Conservation (phyloP, 345 rosid species). For the Salix exigua region DNA sequence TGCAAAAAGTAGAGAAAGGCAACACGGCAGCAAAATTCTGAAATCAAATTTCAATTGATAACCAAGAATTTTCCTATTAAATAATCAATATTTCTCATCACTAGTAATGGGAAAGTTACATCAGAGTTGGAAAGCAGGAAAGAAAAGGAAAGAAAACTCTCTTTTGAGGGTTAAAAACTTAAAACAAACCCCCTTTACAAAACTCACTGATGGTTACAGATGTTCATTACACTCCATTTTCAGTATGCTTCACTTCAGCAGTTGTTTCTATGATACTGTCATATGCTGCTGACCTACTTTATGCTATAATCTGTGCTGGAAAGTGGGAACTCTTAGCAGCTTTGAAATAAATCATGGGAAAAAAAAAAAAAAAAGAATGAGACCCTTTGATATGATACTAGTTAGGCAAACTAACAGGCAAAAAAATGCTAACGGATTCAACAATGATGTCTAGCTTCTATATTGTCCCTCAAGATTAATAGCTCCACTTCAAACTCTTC, state of each 20-base stretch:
- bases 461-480: not conserved
- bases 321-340: conserved; percentile 10
- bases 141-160: not conserved
- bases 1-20: too few relatives aligned
- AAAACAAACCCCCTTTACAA: conserved; percentile 15
- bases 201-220: conserved; percentile 13
- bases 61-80: conserved; percentile 10
- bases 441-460: conserved; percentile 19
- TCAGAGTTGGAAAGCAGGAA: conserved; percentile 8
- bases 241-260: conserved; percentile 8
- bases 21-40: not conserved
- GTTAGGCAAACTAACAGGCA: conserved; percentile 10
- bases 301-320: conserved; percentile 4
- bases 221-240: not conserved
- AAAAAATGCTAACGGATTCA: conserved; percentile 25
- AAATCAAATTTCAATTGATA: not conserved
- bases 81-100: conserved; percentile 17
- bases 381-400: conserved; percentile 11
- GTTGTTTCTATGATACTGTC: conserved; percentile 37
- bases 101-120: conserved; percentile 4
- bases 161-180: not conserved
- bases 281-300: conserved; percentile 22
- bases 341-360: conserved; percentile 20
- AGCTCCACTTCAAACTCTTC: conserved; percentile 47
- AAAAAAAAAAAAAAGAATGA: conserved; percentile 31